phyloP scores from a whole-genome alignment of 2,329 filamentous ascomycete genomes.

The Nemania bipapillata region DNA sequence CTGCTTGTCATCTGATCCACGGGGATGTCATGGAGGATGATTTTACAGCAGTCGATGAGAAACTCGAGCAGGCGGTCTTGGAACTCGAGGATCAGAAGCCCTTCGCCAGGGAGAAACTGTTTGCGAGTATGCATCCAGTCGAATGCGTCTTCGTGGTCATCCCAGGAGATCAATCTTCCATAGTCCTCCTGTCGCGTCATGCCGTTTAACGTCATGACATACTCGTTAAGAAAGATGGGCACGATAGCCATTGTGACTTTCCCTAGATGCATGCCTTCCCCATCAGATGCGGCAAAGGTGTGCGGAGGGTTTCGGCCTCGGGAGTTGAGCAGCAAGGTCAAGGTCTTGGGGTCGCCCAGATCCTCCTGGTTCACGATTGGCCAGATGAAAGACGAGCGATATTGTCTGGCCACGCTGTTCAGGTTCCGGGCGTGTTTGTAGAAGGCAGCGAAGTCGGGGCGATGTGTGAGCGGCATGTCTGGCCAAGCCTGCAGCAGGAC shows the following conservation, averaged over 20 bases:
- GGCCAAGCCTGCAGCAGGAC: conserved; percentile 63
- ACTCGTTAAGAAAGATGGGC: conserved; percentile 46
- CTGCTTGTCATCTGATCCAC: conserved; percentile 46
- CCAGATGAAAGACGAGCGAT: conserved; percentile 58
- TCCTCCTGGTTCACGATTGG: conserved; percentile 70
- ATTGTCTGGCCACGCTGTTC: conserved; percentile 36
- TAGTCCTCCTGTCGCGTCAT: conserved; percentile 49
- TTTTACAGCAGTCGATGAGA: conserved; percentile 59
- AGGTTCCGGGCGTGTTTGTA: conserved; percentile 41
- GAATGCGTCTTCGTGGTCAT: conserved; percentile 53
- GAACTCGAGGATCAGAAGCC: conserved; percentile 61
- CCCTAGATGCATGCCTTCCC: conserved; percentile 49
- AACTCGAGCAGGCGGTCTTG: conserved; percentile 63
- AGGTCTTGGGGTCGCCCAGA: conserved; percentile 55
- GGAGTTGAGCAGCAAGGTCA: conserved; percentile 65
- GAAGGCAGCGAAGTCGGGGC: conserved; percentile 61
- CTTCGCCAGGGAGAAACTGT: conserved; percentile 59
- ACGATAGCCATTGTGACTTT: conserved; percentile 42
- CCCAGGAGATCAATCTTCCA: conserved; percentile 52
- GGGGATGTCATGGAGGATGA: conserved; percentile 64
- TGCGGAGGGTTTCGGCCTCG: conserved; percentile 60
- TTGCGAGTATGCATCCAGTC: conserved; percentile 51
- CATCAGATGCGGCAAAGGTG: conserved; percentile 61
- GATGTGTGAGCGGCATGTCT: conserved; percentile 60
- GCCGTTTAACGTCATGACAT: conserved; percentile 54